Conservation (phyloP, 495 filamentous ascomycete genomes). For the Penicillium antarcticum region DNA sequence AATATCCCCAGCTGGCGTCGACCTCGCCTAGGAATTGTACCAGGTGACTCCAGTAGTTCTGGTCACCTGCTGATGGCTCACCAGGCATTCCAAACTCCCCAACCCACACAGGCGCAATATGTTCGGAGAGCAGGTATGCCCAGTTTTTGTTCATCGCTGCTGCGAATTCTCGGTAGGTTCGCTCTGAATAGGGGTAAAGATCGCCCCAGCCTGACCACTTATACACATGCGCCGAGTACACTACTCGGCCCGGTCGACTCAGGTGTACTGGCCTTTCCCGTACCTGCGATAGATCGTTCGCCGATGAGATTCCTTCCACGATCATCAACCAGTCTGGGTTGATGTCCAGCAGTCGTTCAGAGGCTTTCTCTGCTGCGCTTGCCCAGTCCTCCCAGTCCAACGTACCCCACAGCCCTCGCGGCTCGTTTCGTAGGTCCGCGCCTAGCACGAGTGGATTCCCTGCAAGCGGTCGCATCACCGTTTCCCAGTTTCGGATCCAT, state of each 20-base stretch:
- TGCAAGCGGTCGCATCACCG: constrained; percentile 49
- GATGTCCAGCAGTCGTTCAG: constrained; percentile 51
- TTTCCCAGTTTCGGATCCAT: constrained; percentile 60
- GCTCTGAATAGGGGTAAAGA: constrained; percentile 47
- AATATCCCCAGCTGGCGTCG: constrained; percentile 61
- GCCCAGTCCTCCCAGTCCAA: constrained; percentile 59
- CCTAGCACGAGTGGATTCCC: constrained; percentile 54
- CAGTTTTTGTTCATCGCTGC: constrained; percentile 57
- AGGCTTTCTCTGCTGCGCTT: constrained; percentile 52
- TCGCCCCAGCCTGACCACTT: constrained; percentile 61
- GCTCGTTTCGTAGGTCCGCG: constrained; percentile 59
- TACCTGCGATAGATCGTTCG: constrained; percentile 53
- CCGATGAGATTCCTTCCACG: constrained; percentile 57
- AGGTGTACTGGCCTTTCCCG: constrained; percentile 48
- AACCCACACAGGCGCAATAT: constrained; percentile 58
- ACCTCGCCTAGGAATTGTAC: constrained; percentile 48
- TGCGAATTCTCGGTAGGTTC: constrained; percentile 54
- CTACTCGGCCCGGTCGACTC: constrained; percentile 47
- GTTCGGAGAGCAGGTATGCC: constrained; percentile 56
- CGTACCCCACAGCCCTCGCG: constrained; percentile 59
- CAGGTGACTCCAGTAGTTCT: constrained; percentile 58
- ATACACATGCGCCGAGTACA: constrained; percentile 63
- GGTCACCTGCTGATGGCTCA: constrained; percentile 44
- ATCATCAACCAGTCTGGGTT: constrained; percentile 60
- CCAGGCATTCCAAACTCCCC: constrained; percentile 57